Conservation (phyloP, 495 filamentous ascomycete genomes). For the Penicillium manginii region DNA sequence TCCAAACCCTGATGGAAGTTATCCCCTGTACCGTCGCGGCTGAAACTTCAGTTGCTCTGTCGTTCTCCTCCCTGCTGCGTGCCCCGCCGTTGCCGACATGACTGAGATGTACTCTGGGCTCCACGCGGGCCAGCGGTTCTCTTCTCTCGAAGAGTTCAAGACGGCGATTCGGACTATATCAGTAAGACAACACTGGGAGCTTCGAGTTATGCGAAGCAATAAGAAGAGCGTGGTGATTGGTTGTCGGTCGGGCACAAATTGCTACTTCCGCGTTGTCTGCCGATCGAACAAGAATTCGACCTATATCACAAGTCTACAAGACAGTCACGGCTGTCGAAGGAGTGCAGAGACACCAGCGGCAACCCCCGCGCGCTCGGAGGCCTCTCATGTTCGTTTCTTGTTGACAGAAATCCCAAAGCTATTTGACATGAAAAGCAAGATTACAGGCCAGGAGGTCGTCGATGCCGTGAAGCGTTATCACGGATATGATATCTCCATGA, state of each 20-base stretch:
- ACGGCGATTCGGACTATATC: slow-evolving; percentile 48
- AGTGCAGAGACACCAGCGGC: slow-evolving; percentile 37
- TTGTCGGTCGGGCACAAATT: slow-evolving; percentile 47
- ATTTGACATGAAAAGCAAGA: slow-evolving; percentile 47
- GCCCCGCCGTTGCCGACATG: slow-evolving; percentile 31
- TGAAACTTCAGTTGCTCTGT: slow-evolving; percentile 25
- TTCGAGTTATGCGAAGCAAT: slow-evolving; percentile 50
- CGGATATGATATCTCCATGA: slow-evolving; percentile 51
- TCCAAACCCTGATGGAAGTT: slow-evolving; percentile 26
- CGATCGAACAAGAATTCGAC: slow-evolving; percentile 52
- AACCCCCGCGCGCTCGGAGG: slow-evolving; percentile 49
- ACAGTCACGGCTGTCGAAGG: slow-evolving; percentile 47
- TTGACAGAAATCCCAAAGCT: slow-evolving; percentile 51
- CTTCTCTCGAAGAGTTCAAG: slow-evolving; percentile 50
- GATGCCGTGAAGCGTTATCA: slow-evolving; percentile 51
- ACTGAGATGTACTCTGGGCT: slow-evolving; percentile 51
- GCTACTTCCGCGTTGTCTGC: slow-evolving; percentile 51
- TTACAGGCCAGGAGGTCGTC: slow-evolving; percentile 47
- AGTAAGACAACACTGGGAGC: slow-evolving; percentile 52
- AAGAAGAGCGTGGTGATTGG: slow-evolving; percentile 54
- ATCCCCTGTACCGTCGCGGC: slow-evolving; percentile 22
- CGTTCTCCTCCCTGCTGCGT: slow-evolving; percentile 5
- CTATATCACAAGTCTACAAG: slow-evolving; percentile 51
- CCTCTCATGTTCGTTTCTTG: slow-evolving; percentile 52
- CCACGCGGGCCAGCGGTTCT: slow-evolving; percentile 49